These are phyloP conservation scores for Peronospora belbahrii DNA, from an alignment of 352 stramenopile species.

Conservation along the genomic window DNA sequence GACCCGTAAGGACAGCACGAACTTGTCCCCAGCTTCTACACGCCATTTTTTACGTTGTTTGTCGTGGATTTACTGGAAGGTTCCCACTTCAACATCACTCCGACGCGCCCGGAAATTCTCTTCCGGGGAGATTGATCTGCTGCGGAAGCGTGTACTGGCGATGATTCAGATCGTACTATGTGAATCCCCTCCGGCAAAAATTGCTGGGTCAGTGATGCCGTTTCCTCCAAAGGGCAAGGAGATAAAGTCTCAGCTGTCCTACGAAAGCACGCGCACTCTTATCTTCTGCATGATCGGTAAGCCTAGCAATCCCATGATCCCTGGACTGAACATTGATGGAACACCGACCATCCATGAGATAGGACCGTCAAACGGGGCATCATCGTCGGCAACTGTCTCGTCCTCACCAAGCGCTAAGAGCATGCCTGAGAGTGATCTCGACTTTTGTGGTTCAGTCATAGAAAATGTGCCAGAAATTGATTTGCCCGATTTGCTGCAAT, in stretches of 20 bases:
- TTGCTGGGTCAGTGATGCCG: constrained; percentile 43
- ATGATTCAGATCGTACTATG: constrained; percentile 80
- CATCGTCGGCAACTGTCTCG: constrained; percentile 34
- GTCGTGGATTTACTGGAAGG: constrained; percentile 78
- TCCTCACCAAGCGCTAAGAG: constrained; percentile 38
- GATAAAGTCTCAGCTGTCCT: constrained; percentile 69
- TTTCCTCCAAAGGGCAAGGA: constrained; percentile 51
- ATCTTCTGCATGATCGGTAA: constrained; percentile 87
- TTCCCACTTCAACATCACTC: constrained; percentile 37
- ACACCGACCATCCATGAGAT: constrained; percentile 45
- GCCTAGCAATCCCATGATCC: constrained; percentile 60
- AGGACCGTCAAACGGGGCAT: constrained; percentile 25
- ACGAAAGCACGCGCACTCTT: constrained; percentile 69
- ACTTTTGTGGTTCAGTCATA: constrained; percentile 50
- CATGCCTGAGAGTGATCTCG: constrained; percentile 55
- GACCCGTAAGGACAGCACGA: constrained; percentile 64
- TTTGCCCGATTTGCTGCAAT: constrained; percentile 63
- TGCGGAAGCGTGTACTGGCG: constrained; percentile 57
- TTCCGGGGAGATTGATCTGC: constrained; percentile 44
- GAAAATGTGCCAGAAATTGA: constrained; percentile 72
- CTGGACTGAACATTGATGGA: constrained; percentile 53
- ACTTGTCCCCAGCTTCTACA: constrained; percentile 62
- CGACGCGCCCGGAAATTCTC: constrained; percentile 42
- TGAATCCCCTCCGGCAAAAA: constrained; percentile 50
- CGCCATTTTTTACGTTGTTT: constrained; percentile 75